These are phyloP conservation scores for Xylariaceae sp. DNA, from an alignment of 2,329 filamentous ascomycete genomes.

Conservation along the genomic window DNA sequence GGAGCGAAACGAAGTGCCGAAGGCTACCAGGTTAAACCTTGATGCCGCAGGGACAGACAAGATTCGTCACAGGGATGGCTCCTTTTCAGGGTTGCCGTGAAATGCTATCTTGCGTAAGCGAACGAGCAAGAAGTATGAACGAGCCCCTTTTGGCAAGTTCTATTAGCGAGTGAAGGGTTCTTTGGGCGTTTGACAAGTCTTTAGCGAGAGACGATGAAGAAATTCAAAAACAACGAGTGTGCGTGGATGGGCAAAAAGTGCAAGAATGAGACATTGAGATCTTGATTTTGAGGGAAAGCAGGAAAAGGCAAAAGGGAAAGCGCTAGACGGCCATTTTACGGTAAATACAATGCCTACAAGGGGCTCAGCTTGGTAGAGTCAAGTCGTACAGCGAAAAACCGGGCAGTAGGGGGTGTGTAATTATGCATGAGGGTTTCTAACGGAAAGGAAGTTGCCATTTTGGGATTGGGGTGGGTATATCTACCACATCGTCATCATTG, in stretches of 20 bases:
- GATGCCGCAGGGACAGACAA: constrained; percentile 7
- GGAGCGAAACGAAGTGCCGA: not conserved
- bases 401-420: no score
- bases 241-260: not conserved
- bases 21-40: constrained; percentile 1
- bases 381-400: no score
- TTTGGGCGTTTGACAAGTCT: constrained; percentile 17
- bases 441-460: no score
- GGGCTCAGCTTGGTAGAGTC: no score
- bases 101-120: constrained; percentile 13
- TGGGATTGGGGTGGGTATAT: no score
- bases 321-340: no score
- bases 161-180: constrained; percentile 25
- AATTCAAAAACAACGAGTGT: constrained; percentile 12
- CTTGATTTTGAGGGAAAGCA: no score
- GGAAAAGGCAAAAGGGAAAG: no score
- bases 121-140: constrained; percentile 8
- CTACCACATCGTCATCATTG: no score
- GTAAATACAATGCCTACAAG: no score
- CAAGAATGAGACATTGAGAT: not conserved
- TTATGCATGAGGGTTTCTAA: no score
- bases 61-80: constrained; percentile 10
- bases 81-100: constrained; percentile 1
- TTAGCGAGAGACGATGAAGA: constrained; percentile 13
- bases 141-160: not conserved